phyloP scores from a whole-genome alignment of 2,329 filamentous ascomycete species.

The Boeremia lycopersici region DNA sequence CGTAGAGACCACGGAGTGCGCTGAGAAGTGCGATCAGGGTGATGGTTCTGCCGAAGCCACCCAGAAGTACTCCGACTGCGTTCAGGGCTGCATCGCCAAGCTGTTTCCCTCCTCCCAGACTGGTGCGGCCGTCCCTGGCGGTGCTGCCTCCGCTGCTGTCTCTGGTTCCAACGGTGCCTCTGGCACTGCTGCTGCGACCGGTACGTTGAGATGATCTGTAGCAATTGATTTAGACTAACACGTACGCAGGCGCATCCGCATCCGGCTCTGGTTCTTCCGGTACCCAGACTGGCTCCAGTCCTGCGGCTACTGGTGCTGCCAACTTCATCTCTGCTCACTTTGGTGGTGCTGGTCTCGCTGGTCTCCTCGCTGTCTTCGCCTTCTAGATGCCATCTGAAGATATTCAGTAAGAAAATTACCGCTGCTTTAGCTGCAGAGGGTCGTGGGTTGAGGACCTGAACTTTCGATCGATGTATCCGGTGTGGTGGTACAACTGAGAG shows the following conservation, averaged over 20 bases:
- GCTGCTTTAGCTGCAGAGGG: background rate
- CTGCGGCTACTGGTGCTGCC: slow-evolving; percentile 39
- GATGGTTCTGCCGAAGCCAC: slow-evolving; percentile 55
- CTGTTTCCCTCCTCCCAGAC: slow-evolving; percentile 54
- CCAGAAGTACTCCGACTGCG: slow-evolving; percentile 55
- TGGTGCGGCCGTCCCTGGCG: slow-evolving; percentile 15
- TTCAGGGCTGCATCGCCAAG: slow-evolving; percentile 56
- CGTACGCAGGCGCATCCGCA: slow-evolving; percentile 6
- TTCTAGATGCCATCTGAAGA: slow-evolving; percentile 33
- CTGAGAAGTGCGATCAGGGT: slow-evolving; percentile 60
- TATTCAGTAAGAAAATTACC: background rate
- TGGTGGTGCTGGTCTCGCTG: slow-evolving; percentile 44
- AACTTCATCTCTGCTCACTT: slow-evolving; percentile 37
- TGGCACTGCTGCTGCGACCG: slow-evolving; percentile 22
- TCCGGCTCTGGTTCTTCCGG: slow-evolving; percentile 13
- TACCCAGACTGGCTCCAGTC: slow-evolving; percentile 28
- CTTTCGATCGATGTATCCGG: background rate
- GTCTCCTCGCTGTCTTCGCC: slow-evolving; percentile 47
- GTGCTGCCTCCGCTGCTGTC: slow-evolving; percentile 23
- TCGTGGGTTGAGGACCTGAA: slow-evolving; percentile 10
- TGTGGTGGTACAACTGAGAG: slow-evolving; percentile 12
- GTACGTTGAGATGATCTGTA: slow-evolving; percentile 8
- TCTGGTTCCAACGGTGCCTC: slow-evolving; percentile 17
- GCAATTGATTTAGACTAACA: background rate
- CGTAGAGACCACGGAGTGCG: slow-evolving; percentile 59